Conservation (phyloP, 1,139 yeast species). For the Suhomyces taliae region DNA sequence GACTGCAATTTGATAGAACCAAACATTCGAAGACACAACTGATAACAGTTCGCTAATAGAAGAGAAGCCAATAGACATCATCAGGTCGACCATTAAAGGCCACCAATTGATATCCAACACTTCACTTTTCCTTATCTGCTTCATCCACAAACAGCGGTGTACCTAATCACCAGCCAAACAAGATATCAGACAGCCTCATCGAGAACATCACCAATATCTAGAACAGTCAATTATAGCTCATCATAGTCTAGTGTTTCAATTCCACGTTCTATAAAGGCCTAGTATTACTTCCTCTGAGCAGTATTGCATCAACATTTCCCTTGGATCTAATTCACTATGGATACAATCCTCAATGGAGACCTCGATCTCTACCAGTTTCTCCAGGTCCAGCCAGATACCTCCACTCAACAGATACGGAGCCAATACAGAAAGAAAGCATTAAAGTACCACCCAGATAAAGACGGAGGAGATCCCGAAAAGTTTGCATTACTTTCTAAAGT, state of each 20-base stretch:
- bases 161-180: no score
- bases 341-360: constrained; percentile 28
- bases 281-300: no score
- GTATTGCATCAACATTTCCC: no score
- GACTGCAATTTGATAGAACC: neutral
- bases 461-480: constrained; percentile 32
- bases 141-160: no score
- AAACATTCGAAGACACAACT: no score
- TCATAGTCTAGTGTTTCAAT: neutral
- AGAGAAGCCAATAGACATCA: no score
- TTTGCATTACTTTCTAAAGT: constrained; percentile 42
- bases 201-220: neutral
- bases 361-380: constrained; percentile 37
- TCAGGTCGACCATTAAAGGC: no score
- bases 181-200: neutral
- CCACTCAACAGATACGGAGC: constrained; percentile 16
- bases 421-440: constrained; percentile 24
- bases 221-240: neutral
- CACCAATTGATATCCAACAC: no score
- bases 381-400: constrained; percentile 24
- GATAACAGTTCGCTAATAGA: no score
- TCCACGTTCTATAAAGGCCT: no score
- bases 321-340: neutral
- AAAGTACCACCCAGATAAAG: constrained; percentile 48
- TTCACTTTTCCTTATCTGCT: no score